Evolutionary conservation across 345 rosid species (phyloP), one percentile per base, ranked within the genome.

Genomic region (Mercurialis annua): DNA sequence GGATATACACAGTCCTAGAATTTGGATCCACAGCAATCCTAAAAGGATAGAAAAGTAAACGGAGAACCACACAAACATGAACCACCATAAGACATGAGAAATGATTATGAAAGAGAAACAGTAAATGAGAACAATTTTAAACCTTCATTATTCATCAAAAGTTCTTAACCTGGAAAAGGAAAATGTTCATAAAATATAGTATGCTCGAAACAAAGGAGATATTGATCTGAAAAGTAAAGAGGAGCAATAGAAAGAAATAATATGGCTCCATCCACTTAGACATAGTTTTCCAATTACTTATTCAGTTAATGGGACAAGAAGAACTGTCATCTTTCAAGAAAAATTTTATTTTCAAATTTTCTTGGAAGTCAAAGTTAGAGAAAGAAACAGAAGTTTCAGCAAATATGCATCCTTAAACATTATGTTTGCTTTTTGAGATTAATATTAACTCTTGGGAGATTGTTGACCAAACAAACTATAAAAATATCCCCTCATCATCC

Each of bases 1-100:
- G 51, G 62, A 47, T 34, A 70, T 65, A 73, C 74, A 49, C 69
- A 67, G 74, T 66, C 75, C 70, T 84, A 48, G 67, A 71, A 71
- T 63, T 71, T 38, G 84, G 44, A 68, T 77, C 71, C 36, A 52
- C 68, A 43, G 83, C 78, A 66, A 78, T 71, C 82, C 92, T 84
- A 81, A 38, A 69, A 69, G 67, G 43, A 40, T 27, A 65, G 15
- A 54, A 27, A 7, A 26, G 36, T 15, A 74, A 65, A 30, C 38
- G 43, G 10, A 62, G 29, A 56, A 8, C 20, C 11, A 56, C 12
- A 31, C 50, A 31, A 62, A 38, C 23, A 50, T 47, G 50, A 29
- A 51, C 40, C 58, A 44, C 27, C 33, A 33, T 17, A 42, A 64
- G 49, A 14, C 20, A n/a, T 0, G 47, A 21, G 1, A 52, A 20